These are phyloP conservation scores for Ceratocystis huliohia DNA, from an alignment of 2,329 filamentous ascomycete species.

Conservation along the genomic window DNA sequence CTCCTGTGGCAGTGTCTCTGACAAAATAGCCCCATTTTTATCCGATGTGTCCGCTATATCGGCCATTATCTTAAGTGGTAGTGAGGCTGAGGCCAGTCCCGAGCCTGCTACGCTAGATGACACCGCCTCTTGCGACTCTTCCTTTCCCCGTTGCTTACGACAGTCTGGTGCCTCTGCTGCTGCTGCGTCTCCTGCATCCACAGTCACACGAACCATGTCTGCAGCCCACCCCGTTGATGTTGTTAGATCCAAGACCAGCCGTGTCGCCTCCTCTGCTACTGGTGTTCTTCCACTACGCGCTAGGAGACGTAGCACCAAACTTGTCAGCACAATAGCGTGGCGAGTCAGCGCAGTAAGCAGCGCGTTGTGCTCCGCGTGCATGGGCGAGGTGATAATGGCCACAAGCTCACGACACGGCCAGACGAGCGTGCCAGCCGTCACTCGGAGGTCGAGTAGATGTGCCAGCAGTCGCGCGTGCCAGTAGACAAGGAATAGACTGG, in stretches of 20 bases:
- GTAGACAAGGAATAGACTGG: constrained; percentile 53
- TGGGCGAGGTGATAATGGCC: neutral
- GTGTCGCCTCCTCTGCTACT: constrained; percentile 44
- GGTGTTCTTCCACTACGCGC: constrained; percentile 22
- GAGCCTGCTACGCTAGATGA: neutral
- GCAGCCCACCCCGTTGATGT: constrained; percentile 23
- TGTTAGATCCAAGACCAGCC: constrained; percentile 42
- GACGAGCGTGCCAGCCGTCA: neutral
- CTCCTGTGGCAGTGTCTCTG: constrained; percentile 22
- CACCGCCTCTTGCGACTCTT: neutral
- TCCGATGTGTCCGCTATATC: constrained; percentile 10
- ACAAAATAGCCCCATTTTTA: constrained; percentile 25
- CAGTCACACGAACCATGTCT: neutral
- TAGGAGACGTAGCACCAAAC: constrained; percentile 50
- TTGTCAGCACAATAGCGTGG: constrained; percentile 49
- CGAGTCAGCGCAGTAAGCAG: constrained; percentile 43
- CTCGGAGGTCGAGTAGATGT: constrained; percentile 45
- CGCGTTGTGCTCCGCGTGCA: too few species aligned
- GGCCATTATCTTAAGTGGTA: constrained; percentile 5
- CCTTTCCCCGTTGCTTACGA: neutral
- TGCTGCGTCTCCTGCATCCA: neutral
- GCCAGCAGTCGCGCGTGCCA: constrained; percentile 57
- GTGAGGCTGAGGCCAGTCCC: neutral
- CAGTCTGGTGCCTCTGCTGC: neutral
- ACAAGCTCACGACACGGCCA: constrained; percentile 7